A percentile compares a stretch with the other conserved stretches of the same genome.
phyloP scores from a whole-genome alignment of 2,329 filamentous ascomycete species.

The Ustulina deusta region DNA sequence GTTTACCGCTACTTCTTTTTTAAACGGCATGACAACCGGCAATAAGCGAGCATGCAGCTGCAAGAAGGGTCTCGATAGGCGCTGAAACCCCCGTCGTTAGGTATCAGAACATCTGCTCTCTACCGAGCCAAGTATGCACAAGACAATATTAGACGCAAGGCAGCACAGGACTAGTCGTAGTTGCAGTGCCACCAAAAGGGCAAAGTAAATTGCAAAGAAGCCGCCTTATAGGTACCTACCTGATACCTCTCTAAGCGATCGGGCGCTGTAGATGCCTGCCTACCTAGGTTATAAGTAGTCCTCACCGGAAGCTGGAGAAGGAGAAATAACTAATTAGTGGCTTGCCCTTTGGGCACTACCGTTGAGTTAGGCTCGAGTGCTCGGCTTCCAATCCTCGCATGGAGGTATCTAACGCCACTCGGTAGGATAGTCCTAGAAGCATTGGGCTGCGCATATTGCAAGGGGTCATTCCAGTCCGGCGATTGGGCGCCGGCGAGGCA shows the following conservation, averaged over 20 bases:
- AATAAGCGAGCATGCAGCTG: constrained; percentile 42
- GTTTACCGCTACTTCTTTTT: constrained; percentile 33
- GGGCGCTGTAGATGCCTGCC: no score
- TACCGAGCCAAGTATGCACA: background rate
- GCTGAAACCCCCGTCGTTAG: constrained; percentile 32
- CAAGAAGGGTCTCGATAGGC: constrained; percentile 43
- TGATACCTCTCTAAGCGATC: constrained; percentile 16
- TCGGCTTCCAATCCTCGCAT: background rate
- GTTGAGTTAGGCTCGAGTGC: constrained; percentile 8
- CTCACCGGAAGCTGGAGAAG: background rate
- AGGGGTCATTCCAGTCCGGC: constrained; percentile 2
- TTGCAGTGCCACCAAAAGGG: background rate
- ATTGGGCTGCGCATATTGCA: constrained; percentile 11
- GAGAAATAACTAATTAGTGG: no score
- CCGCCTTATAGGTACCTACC: constrained; percentile 28
- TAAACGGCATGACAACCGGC: constrained; percentile 42
- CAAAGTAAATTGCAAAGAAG: constrained; percentile 9
- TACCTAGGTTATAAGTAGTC: no score
- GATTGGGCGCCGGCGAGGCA: constrained; percentile 28
- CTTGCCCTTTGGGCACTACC: constrained; percentile 13
- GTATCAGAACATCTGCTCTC: constrained; percentile 35
- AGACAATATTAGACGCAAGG: constrained; percentile 9
- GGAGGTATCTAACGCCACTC: background rate
- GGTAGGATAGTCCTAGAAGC: constrained; percentile 4
- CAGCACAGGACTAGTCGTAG: no score